Percentiles rank a stretch among this genome's conserved stretches.
phyloP scores from a whole-genome alignment of 2,329 filamentous ascomycete genomes.

The Exophiala oligosperma region DNA sequence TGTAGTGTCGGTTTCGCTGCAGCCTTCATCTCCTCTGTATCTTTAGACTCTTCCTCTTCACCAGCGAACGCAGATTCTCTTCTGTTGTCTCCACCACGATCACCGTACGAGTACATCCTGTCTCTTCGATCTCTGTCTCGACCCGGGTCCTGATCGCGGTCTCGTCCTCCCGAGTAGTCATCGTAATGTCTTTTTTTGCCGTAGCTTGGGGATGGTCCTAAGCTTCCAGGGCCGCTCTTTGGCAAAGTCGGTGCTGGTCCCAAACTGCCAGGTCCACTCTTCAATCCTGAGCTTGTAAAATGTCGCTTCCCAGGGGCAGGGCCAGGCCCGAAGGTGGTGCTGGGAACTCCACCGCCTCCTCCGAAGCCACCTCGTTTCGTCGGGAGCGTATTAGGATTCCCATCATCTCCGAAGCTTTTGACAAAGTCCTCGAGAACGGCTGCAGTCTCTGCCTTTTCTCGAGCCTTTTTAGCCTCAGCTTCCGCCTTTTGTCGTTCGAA shows the following conservation, averaged over 20 bases:
- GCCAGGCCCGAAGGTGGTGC: constrained; percentile 35
- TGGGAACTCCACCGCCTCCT: constrained; percentile 35
- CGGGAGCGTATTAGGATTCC: constrained; percentile 24
- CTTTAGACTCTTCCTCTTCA: constrained; percentile 15
- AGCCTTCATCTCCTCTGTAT: constrained; percentile 43
- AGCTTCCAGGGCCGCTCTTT: constrained; percentile 63
- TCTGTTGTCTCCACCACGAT: constrained; percentile 5
- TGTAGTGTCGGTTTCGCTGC: constrained; percentile 57
- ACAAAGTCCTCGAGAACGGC: constrained; percentile 86
- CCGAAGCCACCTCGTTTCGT: constrained; percentile 34
- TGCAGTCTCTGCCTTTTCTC: constrained; percentile 83
- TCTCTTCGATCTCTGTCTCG: constrained; percentile 12
- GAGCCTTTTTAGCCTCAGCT: constrained; percentile 80
- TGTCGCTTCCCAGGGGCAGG: constrained; percentile 60
- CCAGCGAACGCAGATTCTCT: constrained; percentile 5
- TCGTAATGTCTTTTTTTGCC: constrained; percentile 58
- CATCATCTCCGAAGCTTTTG: constrained; percentile 62
- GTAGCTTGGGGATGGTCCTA: constrained; percentile 56
- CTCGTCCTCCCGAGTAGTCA: constrained; percentile 30
- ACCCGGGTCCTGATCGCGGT: constrained; percentile 34
- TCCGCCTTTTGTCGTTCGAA: constrained; percentile 89
- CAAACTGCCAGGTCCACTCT: constrained; percentile 52
- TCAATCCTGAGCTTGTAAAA: constrained; percentile 51
- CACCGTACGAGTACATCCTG: constrained; percentile 20
- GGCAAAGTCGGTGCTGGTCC: constrained; percentile 37